phyloP scores from a whole-genome alignment of 176 grass and related monocot genomes.

The Juncus effusus region DNA sequence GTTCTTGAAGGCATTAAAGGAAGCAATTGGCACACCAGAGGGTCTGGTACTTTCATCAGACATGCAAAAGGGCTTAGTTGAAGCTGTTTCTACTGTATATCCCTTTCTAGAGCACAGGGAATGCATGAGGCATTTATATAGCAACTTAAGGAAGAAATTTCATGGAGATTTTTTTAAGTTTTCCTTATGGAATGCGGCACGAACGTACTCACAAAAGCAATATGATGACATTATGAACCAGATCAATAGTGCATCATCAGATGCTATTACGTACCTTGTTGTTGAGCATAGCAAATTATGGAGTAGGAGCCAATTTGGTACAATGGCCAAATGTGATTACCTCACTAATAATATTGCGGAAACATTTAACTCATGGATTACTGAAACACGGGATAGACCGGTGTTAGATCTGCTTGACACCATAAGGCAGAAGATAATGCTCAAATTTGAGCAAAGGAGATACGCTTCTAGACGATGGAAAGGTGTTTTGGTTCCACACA shows the following conservation, averaged over 20 bases:
- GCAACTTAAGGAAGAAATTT: conserved; percentile 5
- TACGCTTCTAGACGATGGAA: not conserved
- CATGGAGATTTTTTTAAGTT: not conserved
- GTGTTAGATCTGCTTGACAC: conserved; percentile 3
- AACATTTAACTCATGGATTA: conserved; percentile 16
- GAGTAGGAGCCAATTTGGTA: conserved; percentile 18
- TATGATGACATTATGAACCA: not conserved
- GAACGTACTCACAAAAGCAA: not conserved
- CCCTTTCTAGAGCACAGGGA: conserved; percentile 3
- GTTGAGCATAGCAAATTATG: conserved; percentile 11
- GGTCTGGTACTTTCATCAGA: conserved; percentile 3
- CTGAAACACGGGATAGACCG: not conserved
- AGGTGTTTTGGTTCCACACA: not conserved
- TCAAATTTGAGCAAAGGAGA: conserved; percentile 3
- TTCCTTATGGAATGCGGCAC: not conserved
- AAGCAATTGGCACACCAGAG: conserved; percentile 2
- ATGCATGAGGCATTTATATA: conserved; percentile 10
- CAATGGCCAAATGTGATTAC: not conserved
- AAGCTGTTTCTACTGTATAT: not conserved
- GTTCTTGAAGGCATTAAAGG: conserved; percentile 1
- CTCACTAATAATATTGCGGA: too few relatives aligned
- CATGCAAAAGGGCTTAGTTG: not conserved
- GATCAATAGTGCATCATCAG: not conserved
- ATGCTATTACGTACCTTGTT: conserved; percentile 3
- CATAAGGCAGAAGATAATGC: conserved; percentile 16